These are phyloP conservation scores for Glaciozyma martinii DNA, from an alignment of 768 basidiomycete species.

Conservation along the genomic window DNA sequence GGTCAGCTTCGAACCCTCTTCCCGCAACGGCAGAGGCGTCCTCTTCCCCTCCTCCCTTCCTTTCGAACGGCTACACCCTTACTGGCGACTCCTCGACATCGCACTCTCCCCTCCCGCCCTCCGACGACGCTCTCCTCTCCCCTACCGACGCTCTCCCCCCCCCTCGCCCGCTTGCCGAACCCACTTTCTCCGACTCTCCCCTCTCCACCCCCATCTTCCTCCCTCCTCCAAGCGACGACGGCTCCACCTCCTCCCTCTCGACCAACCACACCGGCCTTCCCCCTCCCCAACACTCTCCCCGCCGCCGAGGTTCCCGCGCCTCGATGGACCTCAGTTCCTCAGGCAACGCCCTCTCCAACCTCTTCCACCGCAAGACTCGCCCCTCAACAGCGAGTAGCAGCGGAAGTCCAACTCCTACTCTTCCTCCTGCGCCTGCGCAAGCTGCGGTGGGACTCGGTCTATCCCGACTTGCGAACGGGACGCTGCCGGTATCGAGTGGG, in stretches of 20 bases:
- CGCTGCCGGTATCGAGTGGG: background rate
- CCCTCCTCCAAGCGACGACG: slow-evolving; percentile 14
- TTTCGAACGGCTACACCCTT: background rate
- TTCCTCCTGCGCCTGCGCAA: background rate
- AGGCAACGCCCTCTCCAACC: slow-evolving; percentile 7
- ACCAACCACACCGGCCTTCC: background rate
- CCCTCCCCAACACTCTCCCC: background rate
- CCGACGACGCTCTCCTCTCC: background rate
- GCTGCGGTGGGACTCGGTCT: background rate
- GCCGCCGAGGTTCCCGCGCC: slow-evolving; percentile 6
- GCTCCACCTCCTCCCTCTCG: slow-evolving; percentile 3
- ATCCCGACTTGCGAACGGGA: background rate
- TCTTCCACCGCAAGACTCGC: slow-evolving; percentile 16
- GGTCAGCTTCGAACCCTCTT: background rate
- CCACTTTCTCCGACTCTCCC: background rate
- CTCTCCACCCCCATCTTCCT: background rate
- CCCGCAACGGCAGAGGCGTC: background rate
- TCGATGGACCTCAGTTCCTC: slow-evolving; percentile 4
- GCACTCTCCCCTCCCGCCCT: background rate
- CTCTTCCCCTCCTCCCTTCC: background rate
- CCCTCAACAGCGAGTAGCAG: background rate
- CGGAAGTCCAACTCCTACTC: background rate
- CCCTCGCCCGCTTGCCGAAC: background rate
- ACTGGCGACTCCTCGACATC: background rate
- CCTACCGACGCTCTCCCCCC: background rate